Percentiles rank a stretch among this genome's conserved stretches.
These are phyloP conservation scores for Leishmania major DNA, from an alignment of 208 protist genomes.

Conservation along the genomic window DNA sequence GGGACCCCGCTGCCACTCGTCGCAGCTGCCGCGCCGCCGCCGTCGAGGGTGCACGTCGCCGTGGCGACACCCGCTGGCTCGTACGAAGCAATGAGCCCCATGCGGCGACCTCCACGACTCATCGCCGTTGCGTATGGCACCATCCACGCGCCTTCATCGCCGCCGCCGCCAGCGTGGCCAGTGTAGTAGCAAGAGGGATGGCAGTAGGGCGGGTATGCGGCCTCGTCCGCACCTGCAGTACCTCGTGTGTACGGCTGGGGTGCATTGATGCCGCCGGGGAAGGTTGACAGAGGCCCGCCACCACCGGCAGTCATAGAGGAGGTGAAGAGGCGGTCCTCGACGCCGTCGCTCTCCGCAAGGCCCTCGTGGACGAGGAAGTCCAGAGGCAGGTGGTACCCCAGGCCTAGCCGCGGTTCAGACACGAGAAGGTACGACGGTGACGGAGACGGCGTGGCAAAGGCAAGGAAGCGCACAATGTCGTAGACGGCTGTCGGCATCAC, in stretches of 20 bases:
- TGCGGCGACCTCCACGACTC: slow-evolving; percentile 44
- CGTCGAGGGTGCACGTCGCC: not conserved
- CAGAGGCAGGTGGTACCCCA: slow-evolving; percentile 80
- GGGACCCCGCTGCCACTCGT: slow-evolving; percentile 9
- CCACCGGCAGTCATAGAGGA: slow-evolving; percentile 5
- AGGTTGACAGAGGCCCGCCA: slow-evolving; percentile 6
- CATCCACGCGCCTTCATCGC: slow-evolving; percentile 10
- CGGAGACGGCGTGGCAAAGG: slow-evolving; percentile 51
- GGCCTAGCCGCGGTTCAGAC: slow-evolving; percentile 77
- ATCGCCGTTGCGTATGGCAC: slow-evolving; percentile 47
- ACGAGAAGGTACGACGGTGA: slow-evolving; percentile 86
- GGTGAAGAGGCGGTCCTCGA: slow-evolving; percentile 26
- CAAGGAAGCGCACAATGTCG: slow-evolving; percentile 70
- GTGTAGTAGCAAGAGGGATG: slow-evolving; percentile 3
- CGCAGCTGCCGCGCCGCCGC: not conserved
- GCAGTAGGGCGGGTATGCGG: not conserved
- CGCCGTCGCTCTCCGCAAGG: slow-evolving; percentile 38
- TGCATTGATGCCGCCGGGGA: not conserved
- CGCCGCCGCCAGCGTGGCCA: not conserved
- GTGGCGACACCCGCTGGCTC: slow-evolving; percentile 32
- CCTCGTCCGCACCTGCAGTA: not conserved
- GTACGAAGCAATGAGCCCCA: slow-evolving; percentile 68
- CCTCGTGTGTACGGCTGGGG: slow-evolving; percentile 24
- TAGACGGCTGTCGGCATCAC: slow-evolving; percentile 75
- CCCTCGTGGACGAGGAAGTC: slow-evolving; percentile 67